Base-by-base conservation (phyloP, 2,329 filamentous ascomycete genomes). In the Dactylonectria estremocensis region DNA sequence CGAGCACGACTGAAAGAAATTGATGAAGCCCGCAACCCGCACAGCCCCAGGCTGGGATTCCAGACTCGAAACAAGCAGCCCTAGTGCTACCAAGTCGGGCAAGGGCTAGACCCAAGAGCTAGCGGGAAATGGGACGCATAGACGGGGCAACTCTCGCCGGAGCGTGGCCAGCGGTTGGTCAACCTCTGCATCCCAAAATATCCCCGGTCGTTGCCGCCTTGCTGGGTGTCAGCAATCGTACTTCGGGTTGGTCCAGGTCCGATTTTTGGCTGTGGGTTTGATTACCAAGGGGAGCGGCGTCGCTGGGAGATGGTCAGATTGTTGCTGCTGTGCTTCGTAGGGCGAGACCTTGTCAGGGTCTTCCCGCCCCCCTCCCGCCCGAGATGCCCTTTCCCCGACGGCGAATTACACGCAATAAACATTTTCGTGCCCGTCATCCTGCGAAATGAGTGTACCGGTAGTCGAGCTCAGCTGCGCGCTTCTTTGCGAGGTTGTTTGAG, bases 181-280 rank as follows among this genome's bases (percentile, higher is more conserved):
- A 20, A 45, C 46, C 37, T 18, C n/a, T 35, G 16, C 31, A 58
- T 60, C 62, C 58, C 53, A 68, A 68, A 70, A 60, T 62, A 59
- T 48, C 50, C 61, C 62, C 46, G 31, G 57, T 55, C 61, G 56
- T 54, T 45, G 57, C 49, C 50, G 57, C 55, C 61, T 55, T 24
- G 60, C 61, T 31, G 43, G 50, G 61, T 43, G 61, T 68, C 66
- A 68, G 65, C 57, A 62, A 62, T 40, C 45, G 50, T 61, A 65
- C 18, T 49, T 54, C 45, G 49, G 40, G 35, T 65, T 37, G 46
- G 49, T 14, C 24, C 52, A 48, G 62, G 52, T 16, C 66, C 46
- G 52, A 43, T 50, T 35, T 61, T 13, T 28, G 20, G 50, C 40
- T 33, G 48, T 48, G 14, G 40, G 62, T 62, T 66, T 64, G 59